Evolutionary conservation across 1,139 yeast genomes (phyloP), one percentile per base, ranked within the genome.

Genomic region (Hyphopichia wangnamkhiaoensis): DNA sequence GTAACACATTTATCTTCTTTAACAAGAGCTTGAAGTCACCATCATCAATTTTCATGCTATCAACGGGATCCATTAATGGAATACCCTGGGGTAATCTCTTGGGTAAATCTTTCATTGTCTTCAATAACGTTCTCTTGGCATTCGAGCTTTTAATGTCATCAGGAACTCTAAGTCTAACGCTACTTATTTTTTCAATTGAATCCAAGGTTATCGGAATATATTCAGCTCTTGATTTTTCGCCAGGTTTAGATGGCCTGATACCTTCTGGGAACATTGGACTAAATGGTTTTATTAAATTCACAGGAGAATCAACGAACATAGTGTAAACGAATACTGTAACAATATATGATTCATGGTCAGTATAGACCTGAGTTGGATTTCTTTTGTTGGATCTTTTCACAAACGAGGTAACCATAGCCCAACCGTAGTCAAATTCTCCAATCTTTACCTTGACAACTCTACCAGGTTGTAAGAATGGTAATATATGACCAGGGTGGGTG

Each of bases 351-450:
- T 93, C 95, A 59, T 91, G 96, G 48, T 87, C 95, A 12, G 83
- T 70, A 53, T 64, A 82, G 12, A 69, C 65, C 44, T 72, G 76
- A 13, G 74, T 53, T 24, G 80, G 74, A 44, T 75, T 74, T 55
- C 82, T 72, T 56, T 80, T 82, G 50, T 72, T 77, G 20, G 65
- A 67, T 60, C 98, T 77, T 61, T 89, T 90, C 35, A 77, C 73
- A 53, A 83, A 87, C 29, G 82, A 79, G 7, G 88, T 82, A 16
- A 91, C 93, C 60, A 88, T 86, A 40, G 93, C 97, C 98, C 98
- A 94, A 9, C 96, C 97, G 58, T 90, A 94, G 48, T 90, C 87
- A 46, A 64, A 55, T 13, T 68, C 70, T 13, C 76, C 77, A 31
- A 82, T 68, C 41, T 75, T 75, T 15, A 94, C 79, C 51, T 82